Percentiles rank a stretch among this genome's conserved stretches.
phyloP scores from a whole-genome alignment of 2,329 filamentous ascomycete genomes.

The Alternaria ethzedia region DNA sequence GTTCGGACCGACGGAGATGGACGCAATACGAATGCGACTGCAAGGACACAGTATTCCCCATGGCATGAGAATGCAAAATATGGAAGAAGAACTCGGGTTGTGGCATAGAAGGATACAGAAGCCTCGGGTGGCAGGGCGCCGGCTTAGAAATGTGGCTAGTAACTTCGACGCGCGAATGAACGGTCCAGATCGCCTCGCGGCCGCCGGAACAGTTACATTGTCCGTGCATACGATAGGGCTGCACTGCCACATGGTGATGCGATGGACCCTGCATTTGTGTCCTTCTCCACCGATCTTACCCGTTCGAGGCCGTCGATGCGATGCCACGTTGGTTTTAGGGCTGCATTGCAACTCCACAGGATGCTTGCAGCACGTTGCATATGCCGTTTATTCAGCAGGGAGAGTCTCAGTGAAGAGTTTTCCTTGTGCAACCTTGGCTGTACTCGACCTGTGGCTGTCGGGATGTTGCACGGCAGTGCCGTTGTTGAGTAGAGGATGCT shows the following conservation, averaged over 20 bases:
- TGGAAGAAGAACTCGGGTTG: not conserved
- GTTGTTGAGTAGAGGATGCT: not conserved
- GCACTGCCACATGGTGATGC: slow-evolving; percentile 22
- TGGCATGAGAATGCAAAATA: not conserved
- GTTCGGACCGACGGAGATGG: not conserved
- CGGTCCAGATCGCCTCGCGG: slow-evolving; percentile 20
- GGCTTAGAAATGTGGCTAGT: slow-evolving; percentile 33
- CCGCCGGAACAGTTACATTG: slow-evolving; percentile 19
- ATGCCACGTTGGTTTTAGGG: slow-evolving; percentile 18
- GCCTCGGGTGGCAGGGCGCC: slow-evolving; percentile 9
- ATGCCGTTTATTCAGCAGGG: slow-evolving; percentile 7
- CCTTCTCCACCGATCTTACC: slow-evolving; percentile 8
- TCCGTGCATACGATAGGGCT: slow-evolving; percentile 26
- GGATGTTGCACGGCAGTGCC: slow-evolving; percentile 1
- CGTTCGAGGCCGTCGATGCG: slow-evolving; percentile 14
- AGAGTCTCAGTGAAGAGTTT: slow-evolving; percentile 18
- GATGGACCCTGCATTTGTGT: slow-evolving; percentile 19
- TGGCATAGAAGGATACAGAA: not conserved
- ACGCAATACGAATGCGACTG: not conserved
- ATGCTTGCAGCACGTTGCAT: slow-evolving; percentile 17
- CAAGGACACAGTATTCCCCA: not conserved
- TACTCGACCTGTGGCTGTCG: not conserved
- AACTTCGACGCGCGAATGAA: slow-evolving; percentile 14
- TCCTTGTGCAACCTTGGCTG: slow-evolving; percentile 8
- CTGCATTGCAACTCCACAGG: slow-evolving; percentile 5